These are phyloP conservation scores for Boletus smithii DNA, from an alignment of 1,284 basidiomycete species.

Conservation along the genomic window DNA sequence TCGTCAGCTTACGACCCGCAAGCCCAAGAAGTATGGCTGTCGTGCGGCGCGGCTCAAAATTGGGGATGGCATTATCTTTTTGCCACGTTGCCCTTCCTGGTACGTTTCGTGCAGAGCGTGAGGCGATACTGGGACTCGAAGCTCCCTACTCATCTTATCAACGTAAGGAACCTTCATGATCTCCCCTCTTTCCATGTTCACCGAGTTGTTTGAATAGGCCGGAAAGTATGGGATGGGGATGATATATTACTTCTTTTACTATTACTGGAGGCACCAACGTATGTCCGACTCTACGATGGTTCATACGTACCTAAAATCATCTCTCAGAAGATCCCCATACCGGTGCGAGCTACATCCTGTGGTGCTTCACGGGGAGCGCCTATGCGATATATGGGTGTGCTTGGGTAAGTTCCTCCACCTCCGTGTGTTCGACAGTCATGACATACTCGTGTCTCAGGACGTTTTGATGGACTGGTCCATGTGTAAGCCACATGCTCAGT, in stretches of 20 bases:
- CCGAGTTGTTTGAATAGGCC: constrained; percentile 42
- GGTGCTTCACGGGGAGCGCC: constrained; percentile 60
- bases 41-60: constrained; percentile 21
- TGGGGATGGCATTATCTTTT: constrained; percentile 64
- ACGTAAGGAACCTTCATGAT: constrained; percentile 48
- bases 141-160: constrained; percentile 80
- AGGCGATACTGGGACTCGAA: constrained; percentile 81
- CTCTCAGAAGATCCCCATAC: constrained; percentile 29
- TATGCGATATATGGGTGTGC: constrained; percentile 69
- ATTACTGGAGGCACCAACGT: constrained; percentile 71
- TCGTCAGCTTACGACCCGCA: constrained; percentile 17
- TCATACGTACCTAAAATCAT: background rate
- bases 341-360: constrained; percentile 57
- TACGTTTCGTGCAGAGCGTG: constrained; percentile 83
- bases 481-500: constrained; percentile 53
- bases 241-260: constrained; percentile 63
- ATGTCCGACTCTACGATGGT: constrained; percentile 21
- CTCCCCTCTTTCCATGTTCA: constrained; percentile 1
- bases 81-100: constrained; percentile 57
- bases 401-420: constrained; percentile 68
- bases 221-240: constrained; percentile 78
- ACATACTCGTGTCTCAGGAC: constrained; percentile 46
- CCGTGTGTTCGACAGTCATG: background rate
- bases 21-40: constrained; percentile 20
- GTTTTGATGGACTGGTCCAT: constrained; percentile 82